A percentile compares a stretch with the other conserved stretches of the same genome.
phyloP scores from a whole-genome alignment of 495 filamentous ascomycete species.

The Haplographium delicatum region DNA sequence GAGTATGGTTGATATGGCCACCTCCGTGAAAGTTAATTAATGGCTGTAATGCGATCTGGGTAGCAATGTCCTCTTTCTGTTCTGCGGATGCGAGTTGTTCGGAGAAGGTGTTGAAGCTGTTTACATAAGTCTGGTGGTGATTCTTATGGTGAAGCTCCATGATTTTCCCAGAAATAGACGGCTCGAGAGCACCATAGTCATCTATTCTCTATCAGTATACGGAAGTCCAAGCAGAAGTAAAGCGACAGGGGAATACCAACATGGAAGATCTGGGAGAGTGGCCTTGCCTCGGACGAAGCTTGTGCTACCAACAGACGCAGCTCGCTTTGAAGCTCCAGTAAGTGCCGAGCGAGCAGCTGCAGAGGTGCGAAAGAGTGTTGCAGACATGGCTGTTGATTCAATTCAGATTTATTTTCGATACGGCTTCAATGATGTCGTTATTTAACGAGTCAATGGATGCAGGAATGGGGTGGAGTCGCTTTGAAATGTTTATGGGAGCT shows the following conservation, averaged over 20 bases:
- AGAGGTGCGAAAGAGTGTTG: slow-evolving; percentile 46
- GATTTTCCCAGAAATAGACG: slow-evolving; percentile 91
- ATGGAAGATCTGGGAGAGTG: slow-evolving; percentile 89
- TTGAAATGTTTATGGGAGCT: slow-evolving; percentile 8
- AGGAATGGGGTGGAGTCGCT: not conserved
- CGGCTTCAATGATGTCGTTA: slow-evolving; percentile 8
- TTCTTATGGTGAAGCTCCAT: slow-evolving; percentile 90
- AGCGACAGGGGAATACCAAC: slow-evolving; percentile 44
- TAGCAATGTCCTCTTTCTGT: slow-evolving; percentile 50
- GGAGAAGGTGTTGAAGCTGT: slow-evolving; percentile 57
- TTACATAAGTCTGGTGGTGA: slow-evolving; percentile 79
- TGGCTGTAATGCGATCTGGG: slow-evolving; percentile 76
- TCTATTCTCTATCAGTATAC: slow-evolving; percentile 42
- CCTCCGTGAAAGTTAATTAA: slow-evolving; percentile 96
- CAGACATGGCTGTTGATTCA: slow-evolving; percentile 37
- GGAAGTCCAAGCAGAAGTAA: not conserved
- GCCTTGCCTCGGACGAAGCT: slow-evolving; percentile 82
- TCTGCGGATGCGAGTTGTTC: slow-evolving; percentile 58
- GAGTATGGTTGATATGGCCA: slow-evolving; percentile 85
- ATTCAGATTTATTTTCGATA: slow-evolving; percentile 3
- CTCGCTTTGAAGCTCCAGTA: slow-evolving; percentile 39
- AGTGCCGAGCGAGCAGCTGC: slow-evolving; percentile 33
- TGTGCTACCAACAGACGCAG: slow-evolving; percentile 58
- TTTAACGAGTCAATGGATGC: not conserved
- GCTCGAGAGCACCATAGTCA: slow-evolving; percentile 89